Base-by-base conservation (phyloP, 306 rosid genomes). In the Trichosanthes cucumerina region DNA sequence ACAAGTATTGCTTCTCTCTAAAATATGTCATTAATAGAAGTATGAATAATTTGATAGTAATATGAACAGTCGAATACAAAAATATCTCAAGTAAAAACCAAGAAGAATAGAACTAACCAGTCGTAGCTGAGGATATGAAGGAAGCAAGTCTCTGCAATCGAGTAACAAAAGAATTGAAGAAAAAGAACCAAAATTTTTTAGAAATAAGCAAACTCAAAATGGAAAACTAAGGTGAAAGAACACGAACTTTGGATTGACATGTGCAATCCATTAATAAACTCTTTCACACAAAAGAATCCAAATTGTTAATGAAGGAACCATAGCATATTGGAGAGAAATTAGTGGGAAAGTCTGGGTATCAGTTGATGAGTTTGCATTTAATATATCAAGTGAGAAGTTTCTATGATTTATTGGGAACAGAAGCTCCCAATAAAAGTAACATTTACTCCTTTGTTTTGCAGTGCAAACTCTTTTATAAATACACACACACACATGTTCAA, bases 111-210 rank as follows among this genome's bases (percentile, higher is more conserved):
- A 83, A 81, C 21, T 85, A 70, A 95, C 99, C 99, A 95, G 87
- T 13, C 83, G 96, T 79, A 95, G 84, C 56, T 86, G 86, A 62
- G 96, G 96, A 83, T 79, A 71, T 54, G 84, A 86, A 80, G 91
- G 93, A 84, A 95, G 97, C 86, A 88, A 82, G 86, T 92, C 97
- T 88, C 99, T 95, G 93, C 90, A 86, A 79, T 83, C 44, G 74
- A 83, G 53, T 31, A 49, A 31, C 80, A 77, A 50, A 50, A 74
- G 43, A 44, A 77, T 21, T 53, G 75, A 65, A 44, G 58, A 69
- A 72, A 21, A 74, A 16, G 0, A 74, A 24, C 41, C 39, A 16
- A n/a, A 31, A 28, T 0, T 16, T 28, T 23, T 71, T 7, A 46
- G 24, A 44, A 72, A 79, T 65, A 36, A 11, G 72, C 78, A 78